A percentile compares a stretch with the other conserved stretches of the same genome.
phyloP scores from a whole-genome alignment of 192 early-diverging fungal genomes.

The Lobosporangium transversale region DNA sequence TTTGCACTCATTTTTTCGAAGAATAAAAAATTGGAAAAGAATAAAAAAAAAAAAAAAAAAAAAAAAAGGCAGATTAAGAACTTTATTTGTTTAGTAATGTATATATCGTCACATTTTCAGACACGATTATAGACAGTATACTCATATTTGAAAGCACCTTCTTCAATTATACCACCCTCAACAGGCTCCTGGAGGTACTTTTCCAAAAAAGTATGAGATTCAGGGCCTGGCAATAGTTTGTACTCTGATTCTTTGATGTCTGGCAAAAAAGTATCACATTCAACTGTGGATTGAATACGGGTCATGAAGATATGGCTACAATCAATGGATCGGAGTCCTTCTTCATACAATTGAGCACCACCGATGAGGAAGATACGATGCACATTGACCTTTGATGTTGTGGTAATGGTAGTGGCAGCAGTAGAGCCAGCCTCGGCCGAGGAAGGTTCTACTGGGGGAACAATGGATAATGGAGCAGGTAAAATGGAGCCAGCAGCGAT shows the following conservation, averaged over 20 bases:
- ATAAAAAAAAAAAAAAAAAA: background rate
- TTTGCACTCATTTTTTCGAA: too few relatives aligned
- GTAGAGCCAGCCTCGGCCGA: background rate
- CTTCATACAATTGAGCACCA: conserved; percentile 78
- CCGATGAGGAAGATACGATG: conserved; percentile 83
- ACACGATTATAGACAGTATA: conserved; percentile 44
- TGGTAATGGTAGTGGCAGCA: background rate
- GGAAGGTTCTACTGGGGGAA: too few relatives aligned
- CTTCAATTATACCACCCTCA: conserved; percentile 30
- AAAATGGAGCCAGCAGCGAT: background rate
- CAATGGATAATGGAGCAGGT: background rate
- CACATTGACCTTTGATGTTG: conserved; percentile 27
- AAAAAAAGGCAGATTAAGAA: background rate
- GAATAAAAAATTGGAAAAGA: background rate
- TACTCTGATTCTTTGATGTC: conserved; percentile 52
- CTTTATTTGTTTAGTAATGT: background rate
- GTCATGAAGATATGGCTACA: conserved; percentile 78
- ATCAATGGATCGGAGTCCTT: conserved; percentile 66
- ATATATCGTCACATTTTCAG: too few relatives aligned
- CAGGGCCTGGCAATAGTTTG: conserved; percentile 7
- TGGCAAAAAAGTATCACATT: conserved; percentile 88
- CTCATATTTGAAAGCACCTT: conserved; percentile 40
- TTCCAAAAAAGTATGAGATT: conserved; percentile 33
- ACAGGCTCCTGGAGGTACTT: conserved; percentile 33
- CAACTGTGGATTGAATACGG: conserved; percentile 64